phyloP scores from a whole-genome alignment of 352 stramenopile genomes.

The Phytophthora podocarpi region DNA sequence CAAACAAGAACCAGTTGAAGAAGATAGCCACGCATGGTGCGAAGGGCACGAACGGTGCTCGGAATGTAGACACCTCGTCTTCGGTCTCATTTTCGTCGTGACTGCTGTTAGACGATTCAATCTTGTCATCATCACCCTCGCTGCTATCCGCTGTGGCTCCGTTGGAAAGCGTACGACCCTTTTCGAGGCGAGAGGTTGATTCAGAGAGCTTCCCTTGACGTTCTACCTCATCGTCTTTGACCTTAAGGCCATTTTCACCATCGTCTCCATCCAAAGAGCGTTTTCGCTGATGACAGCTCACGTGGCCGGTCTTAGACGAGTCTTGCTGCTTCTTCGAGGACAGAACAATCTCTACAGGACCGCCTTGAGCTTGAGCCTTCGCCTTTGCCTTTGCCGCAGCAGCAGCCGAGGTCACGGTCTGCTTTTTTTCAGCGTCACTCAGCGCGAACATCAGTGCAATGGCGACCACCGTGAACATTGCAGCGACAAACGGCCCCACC shows the following conservation, averaged over 20 bases:
- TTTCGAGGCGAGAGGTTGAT: slow-evolving; percentile 11
- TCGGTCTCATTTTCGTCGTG: slow-evolving; percentile 39
- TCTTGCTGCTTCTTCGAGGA: slow-evolving; percentile 33
- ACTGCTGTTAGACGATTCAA: slow-evolving; percentile 7
- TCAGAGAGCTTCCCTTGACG: not conserved
- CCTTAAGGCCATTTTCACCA: slow-evolving; percentile 1
- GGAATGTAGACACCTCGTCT: slow-evolving; percentile 48
- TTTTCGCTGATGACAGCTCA: slow-evolving; percentile 14
- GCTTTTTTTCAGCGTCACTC: slow-evolving; percentile 47
- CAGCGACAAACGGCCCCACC: slow-evolving; percentile 49
- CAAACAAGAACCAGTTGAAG: slow-evolving; percentile 90
- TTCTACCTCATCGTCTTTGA: slow-evolving; percentile 2
- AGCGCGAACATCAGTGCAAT: slow-evolving; percentile 61
- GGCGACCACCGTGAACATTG: slow-evolving; percentile 54
- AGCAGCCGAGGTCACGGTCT: not conserved
- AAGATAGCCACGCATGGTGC: slow-evolving; percentile 83
- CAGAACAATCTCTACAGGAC: slow-evolving; percentile 19
- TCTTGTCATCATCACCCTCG: slow-evolving; percentile 26
- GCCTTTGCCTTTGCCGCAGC: slow-evolving; percentile 2
- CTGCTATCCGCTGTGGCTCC: slow-evolving; percentile 13
- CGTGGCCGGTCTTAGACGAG: not conserved
- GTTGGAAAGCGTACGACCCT: not conserved
- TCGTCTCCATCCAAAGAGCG: slow-evolving; percentile 26
- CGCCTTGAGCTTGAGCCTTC: slow-evolving; percentile 13
- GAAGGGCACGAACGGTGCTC: slow-evolving; percentile 77